Base-by-base conservation (phyloP, 2,329 filamentous ascomycete species). In the Curvularia hawaiiensis region DNA sequence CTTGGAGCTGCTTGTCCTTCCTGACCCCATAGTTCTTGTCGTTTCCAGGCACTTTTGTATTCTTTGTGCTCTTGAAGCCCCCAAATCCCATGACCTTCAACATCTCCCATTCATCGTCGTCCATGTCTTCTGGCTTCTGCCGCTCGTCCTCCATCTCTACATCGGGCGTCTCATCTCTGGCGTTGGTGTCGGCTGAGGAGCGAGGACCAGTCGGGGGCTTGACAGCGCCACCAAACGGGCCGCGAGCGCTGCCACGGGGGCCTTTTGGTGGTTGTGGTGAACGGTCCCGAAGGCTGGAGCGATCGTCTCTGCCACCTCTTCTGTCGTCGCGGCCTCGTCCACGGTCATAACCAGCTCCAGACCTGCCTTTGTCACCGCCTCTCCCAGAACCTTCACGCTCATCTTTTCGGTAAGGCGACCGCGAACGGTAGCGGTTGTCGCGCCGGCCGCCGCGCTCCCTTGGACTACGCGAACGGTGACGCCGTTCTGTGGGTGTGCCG, bases 1-100 rank as follows among this genome's bases (percentile, higher is more conserved):
- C 98, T 81, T 96, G 86, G 14, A 89, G 90, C 85, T 92, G 93
- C 86, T 97, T 97, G 79, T 95, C 92, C 82, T 95, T 97, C 65
- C 89, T 83, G 51, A 97, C 87, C 0, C 83, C 91, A 54, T 90
- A 93, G 41, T 89, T 86, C 72, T 92, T 77, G 49, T 82, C 87
- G 73, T 99, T 99, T 2, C 95, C 95, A 0, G 85, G 84, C 1
- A 99, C 88, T 73, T 97, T 96, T 53, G 90, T 92, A 59, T 90
- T 87, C 78, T 98, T 96, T 20, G 95, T 98, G 24, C 87, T 88
- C 56, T 88, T 88, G 78, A 98, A 99, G 0, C 84, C 86, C 18
- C 87, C 87, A 71, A 99, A 97, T 2, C 95, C 95, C 90, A 99
- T 93, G 80, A 93, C 87, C 49, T 88, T 88, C 67, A 88, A 83